phyloP scores from a whole-genome alignment of 805 yeast species.

The Ogataea paraovalis region DNA sequence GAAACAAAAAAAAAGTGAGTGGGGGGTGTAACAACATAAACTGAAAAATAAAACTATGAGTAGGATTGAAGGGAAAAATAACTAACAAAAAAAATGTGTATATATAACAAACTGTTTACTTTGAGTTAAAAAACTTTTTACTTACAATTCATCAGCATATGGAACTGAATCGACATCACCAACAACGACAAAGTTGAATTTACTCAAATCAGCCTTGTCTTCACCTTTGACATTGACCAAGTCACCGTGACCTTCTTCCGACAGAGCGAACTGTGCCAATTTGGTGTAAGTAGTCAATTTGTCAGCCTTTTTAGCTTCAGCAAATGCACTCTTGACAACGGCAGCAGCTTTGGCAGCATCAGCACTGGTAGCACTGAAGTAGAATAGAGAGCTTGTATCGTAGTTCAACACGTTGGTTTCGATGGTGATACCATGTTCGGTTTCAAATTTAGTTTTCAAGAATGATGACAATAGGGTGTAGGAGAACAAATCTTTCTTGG shows the following conservation, averaged over 20 bases:
- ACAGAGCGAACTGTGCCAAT: conserved; percentile 42
- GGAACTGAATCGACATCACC: conserved; percentile 89
- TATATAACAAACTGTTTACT: too few species aligned
- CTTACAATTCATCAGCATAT: conserved; percentile 79
- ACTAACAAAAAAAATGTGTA: not conserved
- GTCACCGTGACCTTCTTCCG: conserved; percentile 38
- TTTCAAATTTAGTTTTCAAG: conserved; percentile 45
- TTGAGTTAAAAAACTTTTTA: too few species aligned
- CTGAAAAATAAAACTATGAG: not conserved
- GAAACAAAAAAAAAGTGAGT: too few species aligned
- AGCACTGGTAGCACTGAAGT: conserved; percentile 58
- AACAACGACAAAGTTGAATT: conserved; percentile 72
- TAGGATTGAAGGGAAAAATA: too few species aligned
- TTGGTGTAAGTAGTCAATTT: conserved; percentile 58
- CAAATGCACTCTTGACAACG: not conserved
- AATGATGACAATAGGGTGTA: conserved; percentile 70
- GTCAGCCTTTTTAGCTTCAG: conserved; percentile 40
- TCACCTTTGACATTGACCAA: conserved; percentile 33
- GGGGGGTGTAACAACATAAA: not conserved
- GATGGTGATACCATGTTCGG: conserved; percentile 52
- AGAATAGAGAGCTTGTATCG: conserved; percentile 78
- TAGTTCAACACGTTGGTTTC: conserved; percentile 56
- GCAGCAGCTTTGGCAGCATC: conserved; percentile 47
- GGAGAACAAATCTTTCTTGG: conserved; percentile 57
- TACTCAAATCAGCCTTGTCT: conserved; percentile 37